A percentile compares a stretch with the other conserved stretches of the same genome.
phyloP scores from a whole-genome alignment of 768 basidiomycete genomes.

The Lentinula detonsa region DNA sequence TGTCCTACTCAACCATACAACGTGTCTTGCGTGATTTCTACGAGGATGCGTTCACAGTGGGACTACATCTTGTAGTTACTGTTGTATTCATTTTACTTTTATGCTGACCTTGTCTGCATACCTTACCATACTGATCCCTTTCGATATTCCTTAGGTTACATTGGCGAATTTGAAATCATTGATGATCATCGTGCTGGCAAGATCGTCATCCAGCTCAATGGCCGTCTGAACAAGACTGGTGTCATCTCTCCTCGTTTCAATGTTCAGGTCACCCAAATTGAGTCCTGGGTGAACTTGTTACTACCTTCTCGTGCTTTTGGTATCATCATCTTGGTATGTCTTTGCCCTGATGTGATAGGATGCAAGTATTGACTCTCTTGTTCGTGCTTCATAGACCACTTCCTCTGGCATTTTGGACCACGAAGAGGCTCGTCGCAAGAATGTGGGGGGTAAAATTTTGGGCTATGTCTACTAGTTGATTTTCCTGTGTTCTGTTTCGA shows the following conservation, averaged over 20 bases:
- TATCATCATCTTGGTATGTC: slow-evolving; percentile 84
- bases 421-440: slow-evolving; percentile 97
- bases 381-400: slow-evolving; percentile 59
- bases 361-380: neutral
- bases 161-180: slow-evolving; percentile 97
- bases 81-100: slow-evolving; percentile 6
- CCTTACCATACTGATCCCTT: slow-evolving; percentile 10
- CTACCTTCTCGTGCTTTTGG: slow-evolving; percentile 96
- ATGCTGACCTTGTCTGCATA: slow-evolving; percentile 9
- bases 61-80: slow-evolving; percentile 34
- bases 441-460: slow-evolving; percentile 92
- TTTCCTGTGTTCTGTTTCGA: too few relatives aligned
- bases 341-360: neutral
- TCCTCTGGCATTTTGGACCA: slow-evolving; percentile 98
- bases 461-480: slow-evolving; percentile 80
- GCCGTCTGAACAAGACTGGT: slow-evolving; percentile 98
- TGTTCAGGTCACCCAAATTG: slow-evolving; percentile 87
- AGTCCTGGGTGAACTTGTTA: slow-evolving; percentile 94
- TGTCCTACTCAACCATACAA: slow-evolving; percentile 55
- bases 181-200: slow-evolving; percentile 99
- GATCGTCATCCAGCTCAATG: slow-evolving; percentile 97
- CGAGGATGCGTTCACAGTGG: slow-evolving; percentile 52
- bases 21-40: slow-evolving; percentile 27
- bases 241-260: slow-evolving; percentile 99
- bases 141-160: slow-evolving; percentile 62